Base-by-base conservation (phyloP, 176 grass and related monocot genomes). In the Lolium perenne region DNA sequence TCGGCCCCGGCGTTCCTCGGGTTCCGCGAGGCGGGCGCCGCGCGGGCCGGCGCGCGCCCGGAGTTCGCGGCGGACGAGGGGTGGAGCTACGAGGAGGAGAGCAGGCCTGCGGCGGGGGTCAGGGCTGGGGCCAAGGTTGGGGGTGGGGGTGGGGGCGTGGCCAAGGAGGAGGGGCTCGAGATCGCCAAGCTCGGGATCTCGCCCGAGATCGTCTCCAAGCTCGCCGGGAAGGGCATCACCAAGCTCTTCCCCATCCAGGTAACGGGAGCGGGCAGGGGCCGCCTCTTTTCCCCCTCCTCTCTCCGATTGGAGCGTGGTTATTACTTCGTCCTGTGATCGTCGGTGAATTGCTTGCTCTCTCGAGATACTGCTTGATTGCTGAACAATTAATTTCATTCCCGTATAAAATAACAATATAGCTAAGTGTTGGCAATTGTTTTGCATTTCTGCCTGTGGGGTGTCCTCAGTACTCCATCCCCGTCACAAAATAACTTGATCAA, bases 181-280 rank as follows among this genome's bases (percentile, higher is more conserved):
- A 84, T 99, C 21, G 84, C 87, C 8, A 99, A 94, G 89, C 87
- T 99, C 8, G 97, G 97, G 67, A 99, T 99, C 80, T 90, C 97
- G n/a, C 8, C 71, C 6, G 84, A 97, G 86, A 99, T 99, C 80
- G 92, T 97, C 1, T 48, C 82, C 3, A 58, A 71, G 38, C 97
- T 99, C 18, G 82, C 94, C 0, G 41, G 3, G 15, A 84, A 61
- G 82, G 97, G 94, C 55, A 99, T 99, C 80, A 93, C 87, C 84
- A 99, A 87, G 94, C 97, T 99, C 59, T 99, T 99, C 66, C 97
- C 97, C 10, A 99, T 99, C 77, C 97, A 99, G 94, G 97, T 99
- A 74, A 51, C 41, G 13, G 9, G 41, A 61, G 4, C 38, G 5
- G 65, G 1, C 26, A 29, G 0, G 32, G 32, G 32, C 32, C 32